Percentiles rank a stretch among this genome's conserved stretches.
Conservation (phyloP, 345 rosid genomes). For the Garcia nutans region DNA sequence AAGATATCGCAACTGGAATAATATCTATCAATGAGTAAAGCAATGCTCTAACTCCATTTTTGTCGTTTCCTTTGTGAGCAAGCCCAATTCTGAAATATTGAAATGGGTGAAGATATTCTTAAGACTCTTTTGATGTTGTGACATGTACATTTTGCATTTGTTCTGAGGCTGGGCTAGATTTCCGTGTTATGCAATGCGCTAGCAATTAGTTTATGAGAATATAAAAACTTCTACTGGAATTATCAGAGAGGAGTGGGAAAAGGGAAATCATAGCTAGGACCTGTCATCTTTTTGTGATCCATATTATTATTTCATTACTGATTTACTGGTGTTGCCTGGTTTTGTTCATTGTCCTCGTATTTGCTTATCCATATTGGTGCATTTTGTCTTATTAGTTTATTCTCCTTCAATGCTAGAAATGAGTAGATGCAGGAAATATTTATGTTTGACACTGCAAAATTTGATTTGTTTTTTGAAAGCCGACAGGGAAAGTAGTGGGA, state of each 20-base stretch:
- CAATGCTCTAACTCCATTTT: background rate
- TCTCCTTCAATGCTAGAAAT: background rate
- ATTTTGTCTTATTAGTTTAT: background rate
- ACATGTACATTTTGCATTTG: background rate
- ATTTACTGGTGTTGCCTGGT: background rate
- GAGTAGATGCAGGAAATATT: background rate
- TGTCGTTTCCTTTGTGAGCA: background rate
- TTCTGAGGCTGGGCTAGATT: background rate
- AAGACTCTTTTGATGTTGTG: background rate
- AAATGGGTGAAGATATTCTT: background rate
- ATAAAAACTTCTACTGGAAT: background rate
- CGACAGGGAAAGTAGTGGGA: background rate
- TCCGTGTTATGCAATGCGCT: background rate
- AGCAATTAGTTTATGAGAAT: background rate
- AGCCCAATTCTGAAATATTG: background rate
- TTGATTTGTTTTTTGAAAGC: background rate
- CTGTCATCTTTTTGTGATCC: background rate
- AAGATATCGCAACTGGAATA: background rate
- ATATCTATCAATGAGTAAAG: background rate
- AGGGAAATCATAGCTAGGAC: background rate
- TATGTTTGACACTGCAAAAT: background rate
- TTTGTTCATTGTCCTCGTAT: background rate
- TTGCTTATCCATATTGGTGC: conserved; percentile 5
- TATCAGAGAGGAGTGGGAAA: background rate
- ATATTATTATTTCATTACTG: background rate